Conservation (phyloP, 148 eudicot species). For the Fagopyrum tataricum region DNA sequence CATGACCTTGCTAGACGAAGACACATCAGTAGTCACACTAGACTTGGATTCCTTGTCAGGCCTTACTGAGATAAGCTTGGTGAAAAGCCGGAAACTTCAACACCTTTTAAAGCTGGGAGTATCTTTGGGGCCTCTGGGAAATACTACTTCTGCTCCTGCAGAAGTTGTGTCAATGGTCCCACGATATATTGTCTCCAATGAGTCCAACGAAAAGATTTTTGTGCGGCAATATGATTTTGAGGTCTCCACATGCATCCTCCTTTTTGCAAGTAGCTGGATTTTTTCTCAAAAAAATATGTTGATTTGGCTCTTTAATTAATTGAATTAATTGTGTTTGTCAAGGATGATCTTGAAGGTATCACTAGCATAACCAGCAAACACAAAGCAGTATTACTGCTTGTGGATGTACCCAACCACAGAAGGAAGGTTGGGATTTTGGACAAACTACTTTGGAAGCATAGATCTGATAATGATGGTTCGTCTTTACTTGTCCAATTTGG, state of each 20-base stretch:
- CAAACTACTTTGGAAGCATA: conserved; percentile 67
- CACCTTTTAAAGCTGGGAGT: conserved; percentile 64
- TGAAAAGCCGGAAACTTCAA: conserved; percentile 33
- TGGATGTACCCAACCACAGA: conserved; percentile 30
- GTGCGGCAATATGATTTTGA: conserved; percentile 71
- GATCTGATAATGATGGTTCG: conserved; percentile 51
- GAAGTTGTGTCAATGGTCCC: conserved; percentile 63
- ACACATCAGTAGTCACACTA: conserved; percentile 43
- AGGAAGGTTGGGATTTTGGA: conserved; percentile 49
- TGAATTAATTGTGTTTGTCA: conserved; percentile 14
- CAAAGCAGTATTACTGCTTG: conserved; percentile 49
- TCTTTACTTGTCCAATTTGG: conserved; percentile 62
- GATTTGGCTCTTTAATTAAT: neutral
- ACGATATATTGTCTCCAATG: conserved; percentile 64
- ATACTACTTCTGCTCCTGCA: conserved; percentile 43
- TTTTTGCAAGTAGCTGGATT: conserved; percentile 11
- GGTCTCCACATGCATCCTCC: conserved; percentile 34
- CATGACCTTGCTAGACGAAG: conserved; percentile 55
- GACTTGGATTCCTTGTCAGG: conserved; percentile 95
- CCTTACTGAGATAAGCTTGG: conserved; percentile 71
- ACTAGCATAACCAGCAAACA: conserved; percentile 56
- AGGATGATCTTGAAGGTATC: conserved; percentile 62
- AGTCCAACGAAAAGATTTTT: conserved; percentile 54
- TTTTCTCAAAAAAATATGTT: neutral
- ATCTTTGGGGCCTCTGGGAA: conserved; percentile 56